Percentiles rank a stretch among this genome's conserved stretches.
Evolutionary conservation across 2,329 filamentous ascomycete genomes (phyloP).

Genomic region (Colletotrichum abscissum): DNA sequence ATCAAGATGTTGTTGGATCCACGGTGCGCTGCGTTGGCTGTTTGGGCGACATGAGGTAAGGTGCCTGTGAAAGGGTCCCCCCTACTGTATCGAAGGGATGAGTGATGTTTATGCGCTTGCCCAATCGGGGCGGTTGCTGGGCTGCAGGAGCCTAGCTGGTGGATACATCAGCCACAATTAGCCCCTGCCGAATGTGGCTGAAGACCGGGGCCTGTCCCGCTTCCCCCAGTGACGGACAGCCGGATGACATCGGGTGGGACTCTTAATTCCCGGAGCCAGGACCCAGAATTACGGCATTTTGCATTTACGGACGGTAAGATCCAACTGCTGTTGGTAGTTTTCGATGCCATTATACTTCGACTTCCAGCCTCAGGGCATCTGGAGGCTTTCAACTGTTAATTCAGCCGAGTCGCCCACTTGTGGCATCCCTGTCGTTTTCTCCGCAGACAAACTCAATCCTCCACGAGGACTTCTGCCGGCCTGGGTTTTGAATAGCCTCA

Average conservation of each 20-base stretch:
- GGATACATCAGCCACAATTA: conserved; percentile 7
- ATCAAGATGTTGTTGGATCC: not conserved
- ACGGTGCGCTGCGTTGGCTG: conserved; percentile 20
- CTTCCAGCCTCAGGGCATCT: not conserved
- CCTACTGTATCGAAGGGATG: conserved; percentile 11
- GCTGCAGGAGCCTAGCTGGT: conserved; percentile 21
- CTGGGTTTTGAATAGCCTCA: conserved; percentile 31
- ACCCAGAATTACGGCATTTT: conserved; percentile 1
- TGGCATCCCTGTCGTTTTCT: not conserved
- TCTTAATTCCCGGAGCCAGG: not conserved
- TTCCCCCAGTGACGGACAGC: not conserved
- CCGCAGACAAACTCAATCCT: not conserved
- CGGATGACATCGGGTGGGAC: not conserved
- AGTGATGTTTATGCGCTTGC: conserved; percentile 36
- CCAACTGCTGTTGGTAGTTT: not conserved
- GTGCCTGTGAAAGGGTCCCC: conserved; percentile 27
- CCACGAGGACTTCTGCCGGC: conserved; percentile 16
- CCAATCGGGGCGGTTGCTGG: conserved; percentile 36
- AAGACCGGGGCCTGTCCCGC: not conserved
- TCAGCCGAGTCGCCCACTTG: not conserved
- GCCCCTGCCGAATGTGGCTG: conserved; percentile 12
- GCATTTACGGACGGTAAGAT: not conserved
- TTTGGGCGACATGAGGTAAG: conserved; percentile 23
- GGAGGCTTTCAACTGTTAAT: not conserved
- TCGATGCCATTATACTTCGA: not conserved